These are phyloP conservation scores for Monilinia fructigena DNA, from an alignment of 2,329 filamentous ascomycete species.

Conservation along the genomic window DNA sequence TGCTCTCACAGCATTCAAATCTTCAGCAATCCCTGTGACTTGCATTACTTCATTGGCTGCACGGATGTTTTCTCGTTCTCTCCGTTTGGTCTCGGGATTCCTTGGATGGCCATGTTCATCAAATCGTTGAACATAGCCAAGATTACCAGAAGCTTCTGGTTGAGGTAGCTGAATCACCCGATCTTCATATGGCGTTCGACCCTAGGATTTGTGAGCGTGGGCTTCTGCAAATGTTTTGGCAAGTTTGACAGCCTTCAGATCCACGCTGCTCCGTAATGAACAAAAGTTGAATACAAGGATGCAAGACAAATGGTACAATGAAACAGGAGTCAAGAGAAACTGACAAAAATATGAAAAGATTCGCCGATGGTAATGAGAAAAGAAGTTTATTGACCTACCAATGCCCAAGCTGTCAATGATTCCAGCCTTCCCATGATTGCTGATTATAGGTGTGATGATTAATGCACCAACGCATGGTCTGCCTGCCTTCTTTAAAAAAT, in stretches of 20 bases:
- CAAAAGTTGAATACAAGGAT: no score
- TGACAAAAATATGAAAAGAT: neutral
- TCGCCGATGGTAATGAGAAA: neutral
- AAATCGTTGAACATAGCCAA: slow-evolving; percentile 33
- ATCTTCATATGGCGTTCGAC: slow-evolving; percentile 40
- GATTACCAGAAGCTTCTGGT: slow-evolving; percentile 22
- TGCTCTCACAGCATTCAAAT: slow-evolving; percentile 32
- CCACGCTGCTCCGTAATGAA: neutral
- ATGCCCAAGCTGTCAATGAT: slow-evolving; percentile 34
- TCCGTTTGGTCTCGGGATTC: slow-evolving; percentile 39
- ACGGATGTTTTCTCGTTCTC: slow-evolving; percentile 39
- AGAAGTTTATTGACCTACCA: slow-evolving; percentile 28
- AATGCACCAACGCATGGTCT: slow-evolving; percentile 7
- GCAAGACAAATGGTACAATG: neutral
- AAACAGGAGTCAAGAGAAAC: neutral
- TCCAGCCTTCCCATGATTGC: slow-evolving; percentile 28
- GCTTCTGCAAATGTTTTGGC: neutral
- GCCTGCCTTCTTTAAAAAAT: neutral
- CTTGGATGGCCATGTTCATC: slow-evolving; percentile 39
- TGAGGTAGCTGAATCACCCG: slow-evolving; percentile 32
- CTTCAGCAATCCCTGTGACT: slow-evolving; percentile 41
- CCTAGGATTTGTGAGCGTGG: slow-evolving; percentile 29
- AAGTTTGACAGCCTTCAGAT: neutral
- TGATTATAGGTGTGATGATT: neutral
- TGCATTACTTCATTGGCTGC: slow-evolving; percentile 42